Evolutionary conservation across 2,329 filamentous ascomycete genomes (phyloP).

Genomic region (Proliferodiscus dingleyae): DNA sequence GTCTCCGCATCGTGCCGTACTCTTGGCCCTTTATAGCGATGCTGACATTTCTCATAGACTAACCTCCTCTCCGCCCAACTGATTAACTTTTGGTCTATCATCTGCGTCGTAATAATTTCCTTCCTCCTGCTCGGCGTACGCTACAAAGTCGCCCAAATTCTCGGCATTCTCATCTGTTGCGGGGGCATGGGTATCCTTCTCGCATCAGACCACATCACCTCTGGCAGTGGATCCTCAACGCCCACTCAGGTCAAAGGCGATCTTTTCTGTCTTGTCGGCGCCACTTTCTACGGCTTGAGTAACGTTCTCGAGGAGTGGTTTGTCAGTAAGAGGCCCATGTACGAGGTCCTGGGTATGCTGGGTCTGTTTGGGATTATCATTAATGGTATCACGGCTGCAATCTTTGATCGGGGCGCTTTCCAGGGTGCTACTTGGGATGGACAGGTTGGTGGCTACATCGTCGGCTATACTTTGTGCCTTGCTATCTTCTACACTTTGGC

Average conservation of each 20-base stretch:
- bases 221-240: slow-evolving; percentile 56
- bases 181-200: slow-evolving; percentile 85
- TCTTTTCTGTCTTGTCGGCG: slow-evolving; percentile 82
- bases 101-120: slow-evolving; percentile 81
- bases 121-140: slow-evolving; percentile 80
- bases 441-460: slow-evolving; percentile 71
- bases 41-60: slow-evolving; percentile 50
- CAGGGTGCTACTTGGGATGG: slow-evolving; percentile 58
- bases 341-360: slow-evolving; percentile 90
- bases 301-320: slow-evolving; percentile 96
- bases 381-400: slow-evolving; percentile 84
- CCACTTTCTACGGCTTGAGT: slow-evolving; percentile 83
- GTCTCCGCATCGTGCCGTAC: slow-evolving; percentile 1
- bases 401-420: slow-evolving; percentile 82
- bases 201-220: slow-evolving; percentile 77
- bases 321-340: slow-evolving; percentile 78
- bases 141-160: slow-evolving; percentile 80
- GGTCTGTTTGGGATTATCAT: slow-evolving; percentile 84
- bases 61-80: slow-evolving; percentile 90
- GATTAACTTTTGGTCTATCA: slow-evolving; percentile 98
- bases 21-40: not conserved
- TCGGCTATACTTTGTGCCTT: slow-evolving; percentile 84
- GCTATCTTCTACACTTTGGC: slow-evolving; percentile 82
- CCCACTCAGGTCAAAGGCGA: slow-evolving; percentile 83
- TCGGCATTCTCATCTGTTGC: slow-evolving; percentile 84